Base-by-base conservation (phyloP, 2,329 filamentous ascomycete species). In the Neopestalotiopsis sp. region DNA sequence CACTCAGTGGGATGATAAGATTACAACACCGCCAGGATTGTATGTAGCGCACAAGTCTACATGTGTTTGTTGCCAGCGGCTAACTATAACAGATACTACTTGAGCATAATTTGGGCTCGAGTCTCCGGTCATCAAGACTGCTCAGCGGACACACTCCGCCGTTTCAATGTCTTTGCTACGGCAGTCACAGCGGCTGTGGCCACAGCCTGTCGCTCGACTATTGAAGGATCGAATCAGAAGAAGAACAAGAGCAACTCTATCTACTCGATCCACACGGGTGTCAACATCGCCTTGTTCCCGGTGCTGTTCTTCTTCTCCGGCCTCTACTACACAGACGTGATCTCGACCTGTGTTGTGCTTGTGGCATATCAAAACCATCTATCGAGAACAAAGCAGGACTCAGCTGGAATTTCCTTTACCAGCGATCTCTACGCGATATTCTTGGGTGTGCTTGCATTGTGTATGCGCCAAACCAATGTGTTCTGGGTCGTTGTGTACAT, bases 231-330 rank as follows among this genome's bases (percentile, higher is more conserved):
- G 71, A 74, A 64, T 2, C 69, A 74, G 6, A 70, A 75, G 42
- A 70, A 75, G 42, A 30, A 61, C 14, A 30, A 59, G 63, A 30
- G 71, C 4, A 76, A 80, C 28, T 85, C 84, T 0, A 68, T 79
- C 40, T 83, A 85, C 74, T 76, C 83, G 4, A 77, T 87, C 32
- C 89, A 94, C 73, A 90, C 89, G 0, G 92, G 91, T 2, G 76
- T 96, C 73, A 97, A 98, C 73, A 88, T 97, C 56, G 90, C 90
- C 20, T 84, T 97, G 0, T 98, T 98, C 71, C 96, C 96, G 0
- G 89, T 95, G 0, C 79, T 99, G 0, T 98, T 97, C 85, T 99
- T 99, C 86, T 99, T 99, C 80, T 96, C 94, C 0, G 94, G 90
- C 0, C 84, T 99, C 7, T 99, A 97, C 80, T 99, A 99, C 79